Evolutionary conservation across 2,329 filamentous ascomycete species (phyloP), one percentile per base, ranked within the genome.

Genomic region (Aspergillus flavus): DNA sequence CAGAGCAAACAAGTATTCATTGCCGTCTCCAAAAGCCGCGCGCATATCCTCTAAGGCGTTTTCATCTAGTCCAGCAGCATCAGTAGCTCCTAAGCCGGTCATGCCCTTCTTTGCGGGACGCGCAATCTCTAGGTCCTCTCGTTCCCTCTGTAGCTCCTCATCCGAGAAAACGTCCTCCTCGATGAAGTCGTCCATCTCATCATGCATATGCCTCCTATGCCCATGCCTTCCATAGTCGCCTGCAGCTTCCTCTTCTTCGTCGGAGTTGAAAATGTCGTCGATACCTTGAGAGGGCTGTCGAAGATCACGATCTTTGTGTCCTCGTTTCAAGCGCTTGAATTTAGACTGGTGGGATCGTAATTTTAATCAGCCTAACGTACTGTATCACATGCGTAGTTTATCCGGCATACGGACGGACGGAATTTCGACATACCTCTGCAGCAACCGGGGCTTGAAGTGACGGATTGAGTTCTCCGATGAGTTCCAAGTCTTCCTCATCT

Each of bases 31-130:
- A 71, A 99, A 99, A 43, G 97, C 97, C 61, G 90, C 91, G 70
- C 95, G 91, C 91, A 98, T 96, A 74, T 98, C 95, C 75, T 98
- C 94, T 41, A 98, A 85, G 4, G 94, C 92, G 71, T 94, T 92
- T 76, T 97, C 94, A 74, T 97, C 94, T 26, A 99, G 86, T 1
- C 94, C 93, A 6, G 92, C 87, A 10, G 90, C 91, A 74, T 96
- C 92, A 30, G 94, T 86, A 12, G 91, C 87, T 34, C 87, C 86
- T 32, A 88, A 84, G 45, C 90, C 87, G 48, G 87, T 85, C 66
- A 87, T 84, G 30, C 90, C 88, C 62, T 88, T 87, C 66, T 91
- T 87, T 61, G 89, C 87, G 0, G 94, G 92, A 45, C 93, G 87
- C 61, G 93, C 92, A 64, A 98, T 92, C 75, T 97, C 94, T 70